These are phyloP conservation scores for Candida mesenterica DNA, from an alignment of 1,139 yeast genomes.

Conservation along the genomic window DNA sequence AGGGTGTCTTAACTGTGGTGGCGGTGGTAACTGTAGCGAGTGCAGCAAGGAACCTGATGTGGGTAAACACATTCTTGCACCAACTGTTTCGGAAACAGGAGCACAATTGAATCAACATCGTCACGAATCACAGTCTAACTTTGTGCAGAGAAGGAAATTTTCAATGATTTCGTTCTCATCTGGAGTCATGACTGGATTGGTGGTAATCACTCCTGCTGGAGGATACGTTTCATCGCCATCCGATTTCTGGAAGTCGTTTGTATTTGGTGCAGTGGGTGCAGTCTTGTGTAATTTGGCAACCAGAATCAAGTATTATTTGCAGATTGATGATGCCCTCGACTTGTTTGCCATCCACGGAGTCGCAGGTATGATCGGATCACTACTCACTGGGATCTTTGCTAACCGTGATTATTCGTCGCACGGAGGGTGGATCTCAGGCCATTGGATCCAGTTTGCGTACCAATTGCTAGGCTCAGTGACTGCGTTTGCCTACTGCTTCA, in stretches of 20 bases:
- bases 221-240: constrained; percentile 39
- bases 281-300: constrained; percentile 38
- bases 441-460: constrained; percentile 48
- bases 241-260: constrained; percentile 43
- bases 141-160: constrained; percentile 26
- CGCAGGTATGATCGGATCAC: constrained; percentile 43
- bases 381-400: constrained; percentile 45
- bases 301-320: constrained; percentile 37
- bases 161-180: constrained; percentile 44
- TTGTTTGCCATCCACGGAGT: constrained; percentile 48
- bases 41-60: constrained; percentile 1
- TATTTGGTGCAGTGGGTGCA: constrained; percentile 43
- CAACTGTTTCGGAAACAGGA: constrained; percentile 20
- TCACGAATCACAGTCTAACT: constrained; percentile 22
- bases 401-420: constrained; percentile 28
- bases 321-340: constrained; percentile 46
- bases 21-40: not conserved
- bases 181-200: constrained; percentile 45
- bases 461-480: constrained; percentile 47
- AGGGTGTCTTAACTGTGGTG: constrained; percentile 11
- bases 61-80: constrained; percentile 1
- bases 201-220: constrained; percentile 47
- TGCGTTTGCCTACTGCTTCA: constrained; percentile 39
- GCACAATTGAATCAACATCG: constrained; percentile 19
- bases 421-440: constrained; percentile 52